Percentiles rank a stretch among this genome's conserved stretches.
Conservation (phyloP, 148 eudicot genomes). For the Chenopodium album region DNA sequence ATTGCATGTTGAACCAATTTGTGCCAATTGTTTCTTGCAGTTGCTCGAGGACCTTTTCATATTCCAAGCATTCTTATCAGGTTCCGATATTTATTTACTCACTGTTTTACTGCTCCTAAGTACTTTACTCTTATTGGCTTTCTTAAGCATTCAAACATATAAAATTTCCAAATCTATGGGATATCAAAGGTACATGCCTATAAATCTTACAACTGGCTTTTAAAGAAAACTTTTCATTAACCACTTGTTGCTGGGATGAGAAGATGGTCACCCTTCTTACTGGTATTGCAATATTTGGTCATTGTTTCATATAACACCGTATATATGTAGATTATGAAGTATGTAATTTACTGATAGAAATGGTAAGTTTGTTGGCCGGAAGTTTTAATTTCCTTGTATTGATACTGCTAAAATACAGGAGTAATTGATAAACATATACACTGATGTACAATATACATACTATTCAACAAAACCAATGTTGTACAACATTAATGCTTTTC, state of each 20-base stretch:
- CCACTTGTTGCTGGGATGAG: not conserved
- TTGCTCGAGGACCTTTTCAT: not conserved
- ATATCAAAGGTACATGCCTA: not conserved
- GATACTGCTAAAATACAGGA: not conserved
- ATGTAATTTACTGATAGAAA: not conserved
- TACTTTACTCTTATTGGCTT: not conserved
- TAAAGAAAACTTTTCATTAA: not conserved
- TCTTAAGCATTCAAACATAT: not conserved
- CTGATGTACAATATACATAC: not conserved
- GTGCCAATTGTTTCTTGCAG: slow-evolving; percentile 17
- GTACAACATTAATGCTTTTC: not conserved
- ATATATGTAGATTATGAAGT: not conserved
- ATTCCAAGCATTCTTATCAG: slow-evolving; percentile 1
- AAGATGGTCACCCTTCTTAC: not conserved
- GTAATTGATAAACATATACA: not conserved
- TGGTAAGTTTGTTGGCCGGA: not conserved
- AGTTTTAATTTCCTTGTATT: not conserved
- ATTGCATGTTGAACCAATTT: not conserved
- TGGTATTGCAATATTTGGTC: not conserved
- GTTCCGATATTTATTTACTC: not conserved
- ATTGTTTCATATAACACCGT: not conserved
- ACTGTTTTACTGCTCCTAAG: not conserved
- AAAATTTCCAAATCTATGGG: not conserved
- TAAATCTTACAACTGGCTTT: not conserved
- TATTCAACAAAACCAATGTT: not conserved